Evolutionary conservation across 2,329 filamentous ascomycete species (phyloP).

Genomic region (Pseudohalonectria lignicola): DNA sequence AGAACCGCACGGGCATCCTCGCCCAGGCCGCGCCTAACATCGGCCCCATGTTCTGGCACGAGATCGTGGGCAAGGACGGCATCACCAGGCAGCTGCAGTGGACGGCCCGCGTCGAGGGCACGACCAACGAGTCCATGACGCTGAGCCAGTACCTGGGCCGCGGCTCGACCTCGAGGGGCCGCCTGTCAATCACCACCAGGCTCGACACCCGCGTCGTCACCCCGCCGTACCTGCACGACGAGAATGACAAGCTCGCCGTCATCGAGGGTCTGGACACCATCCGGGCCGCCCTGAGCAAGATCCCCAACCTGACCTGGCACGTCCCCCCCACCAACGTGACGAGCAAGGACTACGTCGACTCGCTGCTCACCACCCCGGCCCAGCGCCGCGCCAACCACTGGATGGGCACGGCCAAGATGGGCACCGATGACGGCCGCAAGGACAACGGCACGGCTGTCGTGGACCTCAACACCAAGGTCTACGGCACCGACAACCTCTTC

Average conservation of each 20-base stretch:
- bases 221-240: slow-evolving; percentile 40
- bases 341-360: slow-evolving; percentile 39
- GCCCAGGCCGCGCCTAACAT: slow-evolving; percentile 39
- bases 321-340: slow-evolving; percentile 34
- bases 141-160: slow-evolving; percentile 39
- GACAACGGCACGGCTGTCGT: slow-evolving; percentile 39
- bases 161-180: slow-evolving; percentile 43
- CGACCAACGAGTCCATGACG: slow-evolving; percentile 14
- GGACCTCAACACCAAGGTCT: slow-evolving; percentile 44
- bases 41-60: slow-evolving; percentile 35
- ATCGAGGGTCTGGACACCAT: slow-evolving; percentile 46
- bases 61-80: slow-evolving; percentile 45
- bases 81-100: slow-evolving; percentile 54
- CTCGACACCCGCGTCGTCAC: slow-evolving; percentile 44
- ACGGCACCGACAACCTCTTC: slow-evolving; percentile 50
- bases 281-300: slow-evolving; percentile 34
- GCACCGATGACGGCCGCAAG: slow-evolving; percentile 35
- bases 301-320: slow-evolving; percentile 37
- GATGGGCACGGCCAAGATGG: slow-evolving; percentile 44
- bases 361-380: slow-evolving; percentile 8
- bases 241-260: slow-evolving; percentile 46
- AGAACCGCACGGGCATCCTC: slow-evolving; percentile 45
- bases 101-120: slow-evolving; percentile 52
- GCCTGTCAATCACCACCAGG: slow-evolving; percentile 43
- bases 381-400: slow-evolving; percentile 30